Conservation (phyloP, 139 green algal species). For the Pedinophyceae sp. region DNA sequence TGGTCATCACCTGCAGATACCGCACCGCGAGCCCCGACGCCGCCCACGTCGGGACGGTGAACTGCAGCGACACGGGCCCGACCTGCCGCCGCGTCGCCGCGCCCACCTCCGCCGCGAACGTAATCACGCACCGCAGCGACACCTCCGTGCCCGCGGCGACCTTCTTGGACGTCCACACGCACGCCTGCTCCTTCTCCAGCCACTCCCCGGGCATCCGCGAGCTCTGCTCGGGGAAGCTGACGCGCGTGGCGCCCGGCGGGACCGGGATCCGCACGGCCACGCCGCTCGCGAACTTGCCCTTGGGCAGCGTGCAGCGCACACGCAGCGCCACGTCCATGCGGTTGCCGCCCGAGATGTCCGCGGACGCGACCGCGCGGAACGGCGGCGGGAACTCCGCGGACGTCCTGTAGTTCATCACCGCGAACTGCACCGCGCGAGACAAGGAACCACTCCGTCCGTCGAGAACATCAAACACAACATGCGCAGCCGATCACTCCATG, state of each 20-base stretch:
- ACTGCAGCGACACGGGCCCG: conserved; percentile 7
- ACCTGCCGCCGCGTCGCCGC: not conserved
- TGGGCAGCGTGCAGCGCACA: not conserved
- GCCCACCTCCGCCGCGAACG: not conserved
- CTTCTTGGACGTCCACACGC: not conserved
- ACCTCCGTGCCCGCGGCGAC: not conserved
- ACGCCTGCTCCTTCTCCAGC: not conserved
- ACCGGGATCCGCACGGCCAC: not conserved
- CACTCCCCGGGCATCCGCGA: not conserved
- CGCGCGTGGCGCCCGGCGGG: no score
- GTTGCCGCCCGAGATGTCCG: not conserved
- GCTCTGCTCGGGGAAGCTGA: no score
- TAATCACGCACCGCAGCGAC: not conserved
- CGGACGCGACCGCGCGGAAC: not conserved
- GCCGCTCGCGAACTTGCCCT: not conserved
- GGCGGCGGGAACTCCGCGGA: not conserved
- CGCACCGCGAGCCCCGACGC: conserved; percentile 2
- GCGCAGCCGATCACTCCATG: no score
- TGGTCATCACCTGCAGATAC: conserved; percentile 6
- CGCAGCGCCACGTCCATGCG: not conserved
- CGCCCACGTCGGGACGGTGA: conserved; percentile 6
- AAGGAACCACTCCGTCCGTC: no score
- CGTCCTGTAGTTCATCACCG: not conserved
- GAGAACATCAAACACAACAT: no score
- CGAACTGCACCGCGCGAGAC: no score